Conservation (phyloP, 176 grass and related monocot species). For the bread wheat (Triticum aestivum) region DNA sequence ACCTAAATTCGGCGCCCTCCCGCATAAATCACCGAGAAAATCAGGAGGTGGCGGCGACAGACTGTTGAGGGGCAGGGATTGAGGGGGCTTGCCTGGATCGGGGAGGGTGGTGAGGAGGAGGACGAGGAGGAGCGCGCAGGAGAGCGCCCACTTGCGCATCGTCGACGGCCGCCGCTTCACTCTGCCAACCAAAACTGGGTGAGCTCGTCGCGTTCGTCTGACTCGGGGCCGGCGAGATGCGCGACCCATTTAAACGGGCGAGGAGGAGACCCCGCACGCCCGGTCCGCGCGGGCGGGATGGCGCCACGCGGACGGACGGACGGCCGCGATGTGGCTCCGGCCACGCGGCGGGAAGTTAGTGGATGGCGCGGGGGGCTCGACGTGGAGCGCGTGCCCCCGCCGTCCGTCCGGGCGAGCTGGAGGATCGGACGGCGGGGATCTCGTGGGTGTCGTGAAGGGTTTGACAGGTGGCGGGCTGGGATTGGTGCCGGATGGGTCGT, state of each 20-base stretch:
- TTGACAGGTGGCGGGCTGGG: neutral
- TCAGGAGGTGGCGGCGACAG: neutral
- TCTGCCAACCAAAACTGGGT: neutral
- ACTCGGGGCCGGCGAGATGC: neutral
- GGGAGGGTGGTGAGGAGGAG: slow-evolving; percentile 76
- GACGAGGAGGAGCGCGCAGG: slow-evolving; percentile 72
- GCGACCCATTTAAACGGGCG: slow-evolving; percentile 8
- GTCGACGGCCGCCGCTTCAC: neutral
- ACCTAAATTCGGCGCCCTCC: neutral
- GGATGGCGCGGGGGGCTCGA: slow-evolving; percentile 21
- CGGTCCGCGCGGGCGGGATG: slow-evolving; percentile 37
- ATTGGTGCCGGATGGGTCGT: slow-evolving; percentile 16
- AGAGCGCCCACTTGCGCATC: slow-evolving; percentile 88
- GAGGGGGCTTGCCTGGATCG: slow-evolving; percentile 54
- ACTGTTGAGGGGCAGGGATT: too few species aligned
- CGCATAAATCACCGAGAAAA: neutral
- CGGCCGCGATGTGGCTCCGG: rapidly evolving
- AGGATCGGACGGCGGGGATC: slow-evolving; percentile 24
- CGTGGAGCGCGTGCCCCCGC: slow-evolving; percentile 39
- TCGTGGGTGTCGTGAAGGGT: rapidly evolving
- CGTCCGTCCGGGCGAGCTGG: slow-evolving; percentile 35
- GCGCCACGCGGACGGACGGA: slow-evolving; percentile 51
- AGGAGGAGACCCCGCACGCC: neutral
- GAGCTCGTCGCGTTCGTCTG: slow-evolving; percentile 14
- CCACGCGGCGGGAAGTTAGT: slow-evolving; percentile 44